Conservation (phyloP, 2,329 filamentous ascomycete species). For the Fusarium continuum region DNA sequence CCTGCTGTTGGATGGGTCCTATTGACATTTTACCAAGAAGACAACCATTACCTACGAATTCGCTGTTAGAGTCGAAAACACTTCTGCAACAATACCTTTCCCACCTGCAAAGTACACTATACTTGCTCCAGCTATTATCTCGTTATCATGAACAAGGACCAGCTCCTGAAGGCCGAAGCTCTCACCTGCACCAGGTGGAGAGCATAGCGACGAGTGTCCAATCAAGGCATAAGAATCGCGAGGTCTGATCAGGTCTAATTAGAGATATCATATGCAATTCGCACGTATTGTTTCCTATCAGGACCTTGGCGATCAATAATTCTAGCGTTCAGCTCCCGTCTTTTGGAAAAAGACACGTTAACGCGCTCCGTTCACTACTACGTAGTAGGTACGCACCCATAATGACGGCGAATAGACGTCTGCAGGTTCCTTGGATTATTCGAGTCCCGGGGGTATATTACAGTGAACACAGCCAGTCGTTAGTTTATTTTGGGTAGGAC, state of each 20-base stretch:
- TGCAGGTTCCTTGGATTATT: slow-evolving; percentile 2
- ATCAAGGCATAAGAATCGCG: slow-evolving; percentile 4
- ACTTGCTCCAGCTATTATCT: background rate
- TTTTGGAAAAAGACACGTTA: background rate
- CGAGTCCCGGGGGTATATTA: background rate
- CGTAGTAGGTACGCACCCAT: background rate
- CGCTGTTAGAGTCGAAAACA: background rate
- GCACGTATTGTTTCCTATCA: background rate
- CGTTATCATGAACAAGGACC: background rate
- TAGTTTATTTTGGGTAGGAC: background rate
- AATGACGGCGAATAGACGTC: no score
- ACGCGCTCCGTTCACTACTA: slow-evolving; percentile 6
- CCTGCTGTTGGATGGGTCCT: no score
- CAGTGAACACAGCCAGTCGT: background rate
- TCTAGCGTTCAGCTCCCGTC: background rate
- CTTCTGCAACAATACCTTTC: background rate
- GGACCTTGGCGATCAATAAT: background rate
- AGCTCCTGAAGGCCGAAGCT: background rate
- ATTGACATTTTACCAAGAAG: background rate
- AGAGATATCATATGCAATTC: background rate
- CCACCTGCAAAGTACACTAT: background rate
- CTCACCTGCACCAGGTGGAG: no score
- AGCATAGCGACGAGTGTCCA: background rate
- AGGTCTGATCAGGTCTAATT: background rate
- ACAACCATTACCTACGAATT: background rate